These are phyloP conservation scores for Geopyxis carbonaria DNA, from an alignment of 495 filamentous ascomycete species.

Conservation along the genomic window DNA sequence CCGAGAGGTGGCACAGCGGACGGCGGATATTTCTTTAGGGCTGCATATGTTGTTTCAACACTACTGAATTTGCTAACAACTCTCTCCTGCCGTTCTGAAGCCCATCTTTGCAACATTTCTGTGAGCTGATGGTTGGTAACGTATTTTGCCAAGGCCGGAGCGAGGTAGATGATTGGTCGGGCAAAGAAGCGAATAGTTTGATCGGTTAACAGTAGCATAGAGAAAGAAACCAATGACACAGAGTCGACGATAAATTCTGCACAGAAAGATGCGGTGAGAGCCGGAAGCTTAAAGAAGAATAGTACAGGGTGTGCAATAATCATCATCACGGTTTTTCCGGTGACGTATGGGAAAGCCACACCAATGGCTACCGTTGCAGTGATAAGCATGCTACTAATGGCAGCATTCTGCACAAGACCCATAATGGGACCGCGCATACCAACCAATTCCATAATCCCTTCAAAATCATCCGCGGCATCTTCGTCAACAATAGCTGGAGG, in stretches of 20 bases:
- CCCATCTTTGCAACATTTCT: constrained; percentile 24
- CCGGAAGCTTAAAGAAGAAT: constrained; percentile 48
- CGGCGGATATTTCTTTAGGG: constrained; percentile 16
- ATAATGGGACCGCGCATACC: constrained; percentile 89
- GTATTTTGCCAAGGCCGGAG: constrained; percentile 30
- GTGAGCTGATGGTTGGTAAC: constrained; percentile 29
- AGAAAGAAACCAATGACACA: constrained; percentile 39
- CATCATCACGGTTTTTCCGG: constrained; percentile 67
- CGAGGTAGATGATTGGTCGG: constrained; percentile 29
- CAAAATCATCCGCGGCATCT: constrained; percentile 91
- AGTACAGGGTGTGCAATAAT: constrained; percentile 51
- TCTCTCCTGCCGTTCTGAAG: constrained; percentile 27
- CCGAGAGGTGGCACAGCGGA: constrained; percentile 19
- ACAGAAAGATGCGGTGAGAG: constrained; percentile 47
- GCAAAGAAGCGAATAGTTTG: constrained; percentile 31
- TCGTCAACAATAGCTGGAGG: constrained; percentile 19
- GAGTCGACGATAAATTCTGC: constrained; percentile 56
- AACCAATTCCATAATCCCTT: constrained; percentile 88
- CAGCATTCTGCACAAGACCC: constrained; percentile 78
- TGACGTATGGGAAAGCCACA: constrained; percentile 80
- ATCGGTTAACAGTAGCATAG: constrained; percentile 37
- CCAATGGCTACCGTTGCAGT: constrained; percentile 67
- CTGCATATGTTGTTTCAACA: constrained; percentile 16
- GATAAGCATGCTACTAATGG: constrained; percentile 83
- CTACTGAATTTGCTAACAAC: constrained; percentile 27